Conservation (phyloP, 352 stramenopile species). For the Globisporangium nunn region DNA sequence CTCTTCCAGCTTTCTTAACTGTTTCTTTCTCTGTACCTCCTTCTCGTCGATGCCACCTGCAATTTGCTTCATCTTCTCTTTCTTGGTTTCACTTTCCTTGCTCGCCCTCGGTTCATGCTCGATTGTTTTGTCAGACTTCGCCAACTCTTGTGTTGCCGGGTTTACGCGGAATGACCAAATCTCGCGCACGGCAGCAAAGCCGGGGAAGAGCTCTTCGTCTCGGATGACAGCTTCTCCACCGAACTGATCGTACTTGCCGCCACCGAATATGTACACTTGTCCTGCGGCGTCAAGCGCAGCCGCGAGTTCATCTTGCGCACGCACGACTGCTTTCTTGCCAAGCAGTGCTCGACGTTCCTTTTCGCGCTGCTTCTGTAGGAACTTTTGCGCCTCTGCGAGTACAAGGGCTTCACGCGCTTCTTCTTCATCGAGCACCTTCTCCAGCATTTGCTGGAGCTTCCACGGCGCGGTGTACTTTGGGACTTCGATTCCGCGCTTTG, state of each 20-base stretch:
- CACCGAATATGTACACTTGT: conserved; percentile 91
- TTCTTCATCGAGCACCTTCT: conserved; percentile 87
- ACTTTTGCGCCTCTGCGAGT: conserved; percentile 71
- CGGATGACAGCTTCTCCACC: conserved; percentile 30
- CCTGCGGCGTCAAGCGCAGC: conserved; percentile 87
- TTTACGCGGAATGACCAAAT: conserved; percentile 54
- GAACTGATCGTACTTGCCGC: conserved; percentile 84
- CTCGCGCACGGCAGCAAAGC: conserved; percentile 52
- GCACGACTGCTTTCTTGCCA: conserved; percentile 43
- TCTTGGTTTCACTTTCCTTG: not conserved
- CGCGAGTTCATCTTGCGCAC: conserved; percentile 77
- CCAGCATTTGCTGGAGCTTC: conserved; percentile 83
- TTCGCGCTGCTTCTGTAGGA: conserved; percentile 66
- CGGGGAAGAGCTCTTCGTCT: conserved; percentile 53
- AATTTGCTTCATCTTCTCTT: conserved; percentile 8
- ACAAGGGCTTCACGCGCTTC: conserved; percentile 77
- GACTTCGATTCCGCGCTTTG: conserved; percentile 82
- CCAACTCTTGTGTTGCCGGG: not conserved
- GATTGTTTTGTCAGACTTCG: not conserved
- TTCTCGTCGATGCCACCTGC: conserved; percentile 5
- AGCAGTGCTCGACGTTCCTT: conserved; percentile 43
- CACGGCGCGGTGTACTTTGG: conserved; percentile 78
- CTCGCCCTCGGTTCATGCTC: not conserved
- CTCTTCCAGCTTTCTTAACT: conserved; percentile 5
- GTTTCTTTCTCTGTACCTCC: conserved; percentile 7